Percentiles rank a stretch among this genome's conserved stretches.
These are phyloP conservation scores for Proliferodiscus dingleyae DNA, from an alignment of 2,329 filamentous ascomycete species.

Conservation along the genomic window DNA sequence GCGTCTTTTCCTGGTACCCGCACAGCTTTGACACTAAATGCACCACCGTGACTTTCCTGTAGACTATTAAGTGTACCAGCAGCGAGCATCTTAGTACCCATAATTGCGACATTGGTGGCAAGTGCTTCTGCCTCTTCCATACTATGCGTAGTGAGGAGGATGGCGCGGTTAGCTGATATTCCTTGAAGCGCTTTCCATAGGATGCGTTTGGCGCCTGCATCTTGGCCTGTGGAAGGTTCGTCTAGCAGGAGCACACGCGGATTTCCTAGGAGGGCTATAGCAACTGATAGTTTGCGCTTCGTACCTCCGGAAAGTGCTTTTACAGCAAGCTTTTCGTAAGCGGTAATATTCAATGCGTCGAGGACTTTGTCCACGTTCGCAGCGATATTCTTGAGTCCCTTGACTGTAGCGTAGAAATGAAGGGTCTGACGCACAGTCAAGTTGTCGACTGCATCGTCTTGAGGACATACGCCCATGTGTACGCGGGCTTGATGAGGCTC, in stretches of 20 bases:
- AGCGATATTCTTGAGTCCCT: slow-evolving; percentile 28
- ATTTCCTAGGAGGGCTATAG: slow-evolving; percentile 32
- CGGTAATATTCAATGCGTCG: slow-evolving; percentile 26
- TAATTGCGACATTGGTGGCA: slow-evolving; percentile 32
- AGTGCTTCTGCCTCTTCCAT: slow-evolving; percentile 36
- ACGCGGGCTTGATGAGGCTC: slow-evolving; percentile 21
- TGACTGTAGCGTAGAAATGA: slow-evolving; percentile 30
- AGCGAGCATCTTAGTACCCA: slow-evolving; percentile 31
- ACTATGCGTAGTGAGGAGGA: slow-evolving; percentile 34
- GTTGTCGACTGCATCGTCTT: slow-evolving; percentile 33
- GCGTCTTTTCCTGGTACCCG: slow-evolving; percentile 1
- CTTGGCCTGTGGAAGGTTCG: slow-evolving; percentile 32
- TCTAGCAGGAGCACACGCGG: slow-evolving; percentile 31
- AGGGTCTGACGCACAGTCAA: slow-evolving; percentile 32
- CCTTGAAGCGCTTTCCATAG: slow-evolving; percentile 32
- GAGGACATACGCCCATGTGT: slow-evolving; percentile 32
- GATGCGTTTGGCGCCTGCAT: slow-evolving; percentile 33
- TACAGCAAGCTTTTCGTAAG: slow-evolving; percentile 23
- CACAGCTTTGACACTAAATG: slow-evolving; percentile 20
- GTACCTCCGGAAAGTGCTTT: slow-evolving; percentile 31
- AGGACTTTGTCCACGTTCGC: slow-evolving; percentile 30
- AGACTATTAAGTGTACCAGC: slow-evolving; percentile 21
- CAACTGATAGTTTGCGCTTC: slow-evolving; percentile 30
- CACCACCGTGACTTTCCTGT: slow-evolving; percentile 20
- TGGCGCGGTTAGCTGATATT: slow-evolving; percentile 27